Conservation (phyloP, 441 rosid genomes). For the Lepidium campestre region DNA sequence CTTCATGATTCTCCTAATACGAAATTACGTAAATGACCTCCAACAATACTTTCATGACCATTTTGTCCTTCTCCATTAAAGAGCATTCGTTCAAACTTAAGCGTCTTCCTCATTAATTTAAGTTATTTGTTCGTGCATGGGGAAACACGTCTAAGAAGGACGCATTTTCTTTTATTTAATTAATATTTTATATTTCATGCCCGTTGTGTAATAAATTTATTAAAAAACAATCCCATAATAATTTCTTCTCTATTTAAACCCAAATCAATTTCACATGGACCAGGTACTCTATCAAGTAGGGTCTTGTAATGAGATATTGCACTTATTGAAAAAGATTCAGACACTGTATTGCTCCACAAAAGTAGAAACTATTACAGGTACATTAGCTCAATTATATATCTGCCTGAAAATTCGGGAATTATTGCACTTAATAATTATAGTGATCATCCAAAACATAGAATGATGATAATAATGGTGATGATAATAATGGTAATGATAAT, state of each 20-base stretch:
- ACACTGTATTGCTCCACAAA: constrained; percentile 23
- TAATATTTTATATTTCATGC: background rate
- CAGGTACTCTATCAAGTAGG: background rate
- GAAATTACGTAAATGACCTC: constrained; percentile 6
- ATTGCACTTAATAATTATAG: constrained; percentile 11
- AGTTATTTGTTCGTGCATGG: background rate
- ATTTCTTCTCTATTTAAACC: too few species aligned
- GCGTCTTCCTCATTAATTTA: background rate
- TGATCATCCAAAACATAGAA: constrained; percentile 1
- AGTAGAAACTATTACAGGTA: constrained; percentile 1
- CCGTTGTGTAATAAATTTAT: too few species aligned
- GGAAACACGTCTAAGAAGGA: too few species aligned
- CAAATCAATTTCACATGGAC: too few species aligned
- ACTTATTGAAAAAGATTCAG: constrained; percentile 13
- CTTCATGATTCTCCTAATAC: background rate
- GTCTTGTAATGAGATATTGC: constrained; percentile 12
- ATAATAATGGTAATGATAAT: constrained; percentile 1
- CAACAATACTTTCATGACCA: background rate
- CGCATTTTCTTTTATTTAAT: background rate
- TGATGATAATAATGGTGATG: background rate
- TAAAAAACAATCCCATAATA: too few species aligned
- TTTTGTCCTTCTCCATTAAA: background rate
- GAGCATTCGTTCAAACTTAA: too few species aligned
- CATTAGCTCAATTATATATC: background rate
- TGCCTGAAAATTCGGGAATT: background rate